Base-by-base conservation (phyloP, 495 filamentous ascomycete genomes). In the Trichoderma orchidacearum region DNA sequence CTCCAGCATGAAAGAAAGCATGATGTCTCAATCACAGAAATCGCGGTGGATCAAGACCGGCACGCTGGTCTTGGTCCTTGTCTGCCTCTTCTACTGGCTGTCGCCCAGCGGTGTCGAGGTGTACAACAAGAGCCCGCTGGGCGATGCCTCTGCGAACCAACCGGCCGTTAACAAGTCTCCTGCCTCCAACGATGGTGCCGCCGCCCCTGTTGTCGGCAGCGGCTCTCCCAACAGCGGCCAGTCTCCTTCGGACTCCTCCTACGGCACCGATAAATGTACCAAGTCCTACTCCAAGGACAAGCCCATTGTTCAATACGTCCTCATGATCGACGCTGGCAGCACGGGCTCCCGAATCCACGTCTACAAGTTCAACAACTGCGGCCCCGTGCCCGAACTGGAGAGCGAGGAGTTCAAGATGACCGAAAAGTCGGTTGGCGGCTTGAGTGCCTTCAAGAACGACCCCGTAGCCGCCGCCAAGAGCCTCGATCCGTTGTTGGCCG, bases 351-450 rank as follows among this genome's bases (percentile, higher is more conserved):
- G 93, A 55, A 96, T 98, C 65, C 93, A 98, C 72, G 91, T 97
- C 55, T 98, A 96, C 75, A 85, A 85, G 58, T 98, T 98, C 81
- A 98, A 96, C 75, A 98, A 97, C 75, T 98, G 93, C 73, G 94
- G 90, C 53, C 68, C 85, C 32, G 90, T 91, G 21, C 93, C 93
- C n/a, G 93, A 97, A 72, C 79, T 98, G 17, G 93, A 98, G 66
- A 74, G 82, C 62, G 93, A 98, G 66, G 76, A 85, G 21, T 98
- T 98, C 68, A 82, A 94, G 74, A 85, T 86, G 82, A 96, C 90
- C 17, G 80, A 84, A 63, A 87, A 85, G 76, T 85, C 77, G 59
- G 70, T 61, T 83, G 90, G 62, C 57, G 93, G 93, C 36, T 70
- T 98, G 57, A 95, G 89, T 64, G 85, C 89, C 15, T 97, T 89